Base-by-base conservation (phyloP, 2,329 filamentous ascomycete species). In the Berkeleyomyces rouxiae region DNA sequence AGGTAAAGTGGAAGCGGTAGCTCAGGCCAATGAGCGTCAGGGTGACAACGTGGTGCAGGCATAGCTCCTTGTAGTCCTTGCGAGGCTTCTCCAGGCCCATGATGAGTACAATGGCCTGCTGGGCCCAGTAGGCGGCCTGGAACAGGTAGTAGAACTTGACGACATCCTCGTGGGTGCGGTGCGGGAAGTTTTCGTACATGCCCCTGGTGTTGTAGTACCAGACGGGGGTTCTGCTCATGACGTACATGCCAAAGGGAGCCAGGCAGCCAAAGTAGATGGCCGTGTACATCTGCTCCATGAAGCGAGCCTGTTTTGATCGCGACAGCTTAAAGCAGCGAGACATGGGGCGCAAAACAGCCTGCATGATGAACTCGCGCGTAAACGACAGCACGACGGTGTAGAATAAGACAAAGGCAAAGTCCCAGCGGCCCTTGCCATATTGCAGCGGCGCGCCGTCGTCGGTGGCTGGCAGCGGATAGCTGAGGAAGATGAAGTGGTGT, bases 71-170 rank as follows among this genome's bases (percentile, higher is more conserved):
- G 75, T 92, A 96, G 74, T 97, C 91, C 77, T 96, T 96, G 65
- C 91, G 79, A 37, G 88, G 91, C 78, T 95, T 95, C 78, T 97
- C 91, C 73, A 96, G 81, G 72, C 88, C 88, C 61, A 96, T 77
- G 64, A 95, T 70, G 65, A 96, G 77, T 16, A 96, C 91, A 68
- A 97, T 87, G 59, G 87, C 88, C 77, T 96, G 91, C 78, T 96
- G 91, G 2, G 88, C 84, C 92, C 92, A 97, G 79, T 96, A 97
- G 67, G 87, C 88, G 51, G 90, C 92, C 75, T 97, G 85, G 69
- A 96, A 87, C 66, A 97, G 79, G 73, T 97, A 97, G 76, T 96
- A 97, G 65, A 92, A 90, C 78, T 97, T 97, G 82, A 96, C 90
- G 46, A 81, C 69, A 64, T 79, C 88, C 66, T 88, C 85, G 71